phyloP scores from a whole-genome alignment of 768 basidiomycete genomes.

The Leucosporidium scottii region DNA sequence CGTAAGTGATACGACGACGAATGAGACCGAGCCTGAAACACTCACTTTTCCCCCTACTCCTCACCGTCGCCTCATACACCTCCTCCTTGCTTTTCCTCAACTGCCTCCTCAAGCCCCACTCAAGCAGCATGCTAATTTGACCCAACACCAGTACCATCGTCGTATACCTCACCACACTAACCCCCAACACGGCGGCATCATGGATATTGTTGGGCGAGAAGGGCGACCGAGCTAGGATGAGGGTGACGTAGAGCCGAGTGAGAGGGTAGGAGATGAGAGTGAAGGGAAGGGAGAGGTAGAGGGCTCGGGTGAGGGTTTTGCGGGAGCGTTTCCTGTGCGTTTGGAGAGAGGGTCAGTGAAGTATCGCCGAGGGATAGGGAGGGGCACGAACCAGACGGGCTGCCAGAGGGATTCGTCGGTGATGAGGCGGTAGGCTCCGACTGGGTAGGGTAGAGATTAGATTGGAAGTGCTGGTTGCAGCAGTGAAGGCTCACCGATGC shows the following conservation, averaged over 20 bases:
- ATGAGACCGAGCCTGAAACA: background rate
- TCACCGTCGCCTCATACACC: slow-evolving; percentile 35
- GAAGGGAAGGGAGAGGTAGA: slow-evolving; percentile 7
- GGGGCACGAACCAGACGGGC: background rate
- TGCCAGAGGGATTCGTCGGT: slow-evolving; percentile 1
- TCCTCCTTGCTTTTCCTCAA: slow-evolving; percentile 27
- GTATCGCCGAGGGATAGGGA: too few relatives aligned
- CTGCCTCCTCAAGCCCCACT: slow-evolving; percentile 30
- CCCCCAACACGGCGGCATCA: slow-evolving; percentile 15
- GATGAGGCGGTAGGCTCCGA: slow-evolving; percentile 3
- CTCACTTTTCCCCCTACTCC: slow-evolving; percentile 31
- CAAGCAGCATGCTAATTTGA: slow-evolving; percentile 27
- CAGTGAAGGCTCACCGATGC: slow-evolving; percentile 31
- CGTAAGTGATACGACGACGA: background rate
- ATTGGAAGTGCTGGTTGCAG: background rate
- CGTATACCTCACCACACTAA: slow-evolving; percentile 29
- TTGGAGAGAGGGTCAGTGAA: background rate
- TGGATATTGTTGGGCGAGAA: slow-evolving; percentile 26
- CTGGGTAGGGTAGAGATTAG: background rate
- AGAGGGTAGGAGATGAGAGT: slow-evolving; percentile 8
- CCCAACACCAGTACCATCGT: slow-evolving; percentile 30
- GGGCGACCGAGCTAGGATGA: slow-evolving; percentile 29
- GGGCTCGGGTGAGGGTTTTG: slow-evolving; percentile 7
- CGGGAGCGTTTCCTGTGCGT: slow-evolving; percentile 16
- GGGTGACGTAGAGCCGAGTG: slow-evolving; percentile 22